phyloP scores from a whole-genome alignment of 352 stramenopile genomes.

The Phytopythium vexans region DNA sequence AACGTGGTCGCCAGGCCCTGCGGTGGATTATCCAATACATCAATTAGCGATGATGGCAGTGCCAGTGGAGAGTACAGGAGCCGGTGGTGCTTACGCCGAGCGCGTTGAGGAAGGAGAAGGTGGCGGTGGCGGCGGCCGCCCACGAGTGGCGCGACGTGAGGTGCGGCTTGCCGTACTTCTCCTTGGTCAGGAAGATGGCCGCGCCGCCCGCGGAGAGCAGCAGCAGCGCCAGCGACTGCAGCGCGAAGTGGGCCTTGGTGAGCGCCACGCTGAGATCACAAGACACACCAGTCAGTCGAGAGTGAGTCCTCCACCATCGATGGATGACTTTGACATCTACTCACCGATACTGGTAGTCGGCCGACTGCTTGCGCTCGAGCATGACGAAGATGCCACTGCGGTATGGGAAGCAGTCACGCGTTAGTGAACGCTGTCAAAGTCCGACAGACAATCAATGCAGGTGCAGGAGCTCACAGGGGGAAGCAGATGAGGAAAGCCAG shows the following conservation, averaged over 20 bases:
- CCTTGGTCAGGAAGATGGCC: constrained; percentile 56
- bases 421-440: neutral
- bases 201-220: constrained; percentile 36
- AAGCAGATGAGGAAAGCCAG: constrained; percentile 62
- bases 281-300: too few relatives aligned
- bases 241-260: constrained; percentile 47
- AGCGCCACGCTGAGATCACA: constrained; percentile 18
- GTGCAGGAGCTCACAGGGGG: constrained; percentile 27
- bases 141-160: constrained; percentile 76
- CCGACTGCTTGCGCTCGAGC: constrained; percentile 44
- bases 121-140: constrained; percentile 39
- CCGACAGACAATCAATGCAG: neutral
- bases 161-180: constrained; percentile 52
- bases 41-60: neutral
- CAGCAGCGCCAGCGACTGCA: constrained; percentile 47
- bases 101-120: constrained; percentile 52
- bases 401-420: neutral
- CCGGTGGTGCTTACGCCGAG: constrained; percentile 32
- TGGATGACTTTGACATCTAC: neutral
- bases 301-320: neutral
- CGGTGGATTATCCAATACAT: neutral
- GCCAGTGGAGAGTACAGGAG: neutral
- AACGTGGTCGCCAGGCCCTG: constrained; percentile 56
- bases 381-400: constrained; percentile 54
- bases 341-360: constrained; percentile 45